These are phyloP conservation scores for Smithsoniella earleae DNA, from an alignment of 163 green algal genomes.

Conservation along the genomic window DNA sequence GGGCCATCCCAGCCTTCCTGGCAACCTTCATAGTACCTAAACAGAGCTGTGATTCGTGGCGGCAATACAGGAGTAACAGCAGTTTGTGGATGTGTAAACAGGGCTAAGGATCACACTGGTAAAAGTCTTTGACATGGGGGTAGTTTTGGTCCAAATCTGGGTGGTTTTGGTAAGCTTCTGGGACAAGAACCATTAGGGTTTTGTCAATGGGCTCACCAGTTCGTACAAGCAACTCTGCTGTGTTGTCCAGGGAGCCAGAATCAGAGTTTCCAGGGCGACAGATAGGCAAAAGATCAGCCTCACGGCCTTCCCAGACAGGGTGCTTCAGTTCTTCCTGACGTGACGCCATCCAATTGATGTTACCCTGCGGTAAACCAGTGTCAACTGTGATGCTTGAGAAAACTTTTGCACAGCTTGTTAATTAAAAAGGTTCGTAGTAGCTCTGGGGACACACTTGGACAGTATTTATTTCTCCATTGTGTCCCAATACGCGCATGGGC, in stretches of 20 bases:
- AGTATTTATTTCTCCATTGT: slow-evolving; percentile 75
- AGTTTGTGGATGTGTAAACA: too few relatives aligned
- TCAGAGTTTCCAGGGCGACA: slow-evolving; percentile 65
- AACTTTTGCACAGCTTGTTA: too few relatives aligned
- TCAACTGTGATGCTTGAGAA: too few relatives aligned
- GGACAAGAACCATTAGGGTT: slow-evolving; percentile 93
- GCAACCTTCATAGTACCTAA: slow-evolving; percentile 85
- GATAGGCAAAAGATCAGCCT: slow-evolving; percentile 82
- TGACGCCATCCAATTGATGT: slow-evolving; percentile 97
- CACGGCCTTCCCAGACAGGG: slow-evolving; percentile 80
- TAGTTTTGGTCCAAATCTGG: slow-evolving; percentile 88
- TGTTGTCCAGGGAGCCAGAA: slow-evolving; percentile 90
- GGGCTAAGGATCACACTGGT: not conserved
- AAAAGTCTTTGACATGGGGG: slow-evolving; percentile 64
- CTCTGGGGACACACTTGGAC: slow-evolving; percentile 17
- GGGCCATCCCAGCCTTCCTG: slow-evolving; percentile 99
- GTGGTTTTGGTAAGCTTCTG: slow-evolving; percentile 97
- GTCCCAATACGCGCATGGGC: slow-evolving; percentile 94
- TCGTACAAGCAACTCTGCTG: slow-evolving; percentile 80
- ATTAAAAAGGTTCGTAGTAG: too few relatives aligned
- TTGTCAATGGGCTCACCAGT: slow-evolving; percentile 53
- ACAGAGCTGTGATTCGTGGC: not conserved
- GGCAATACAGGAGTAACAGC: too few relatives aligned
- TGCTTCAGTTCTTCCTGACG: slow-evolving; percentile 78
- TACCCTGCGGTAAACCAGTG: slow-evolving; percentile 88